Evolutionary conservation across 441 rosid genomes (phyloP).

Genomic region (Eruca vesicaria): DNA sequence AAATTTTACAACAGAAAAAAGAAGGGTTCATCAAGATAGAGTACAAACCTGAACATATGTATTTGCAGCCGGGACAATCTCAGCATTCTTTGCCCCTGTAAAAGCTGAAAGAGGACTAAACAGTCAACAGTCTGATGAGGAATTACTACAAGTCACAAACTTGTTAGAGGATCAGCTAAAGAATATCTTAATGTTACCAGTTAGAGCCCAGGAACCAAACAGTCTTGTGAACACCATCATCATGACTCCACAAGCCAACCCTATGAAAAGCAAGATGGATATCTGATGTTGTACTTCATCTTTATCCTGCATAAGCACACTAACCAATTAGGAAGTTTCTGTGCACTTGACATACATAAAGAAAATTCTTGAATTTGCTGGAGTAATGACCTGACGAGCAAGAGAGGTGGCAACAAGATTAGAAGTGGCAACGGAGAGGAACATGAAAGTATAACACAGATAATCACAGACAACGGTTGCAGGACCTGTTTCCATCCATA

Average conservation of each 20-base stretch:
- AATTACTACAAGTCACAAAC: constrained; percentile 1
- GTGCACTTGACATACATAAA: background rate
- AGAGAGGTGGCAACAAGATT: constrained; percentile 91
- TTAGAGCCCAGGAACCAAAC: constrained; percentile 53
- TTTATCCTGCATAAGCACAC: constrained; percentile 45
- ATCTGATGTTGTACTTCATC: constrained; percentile 66
- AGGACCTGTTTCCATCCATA: constrained; percentile 62
- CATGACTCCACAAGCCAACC: constrained; percentile 49
- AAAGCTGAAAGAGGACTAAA: constrained; percentile 48
- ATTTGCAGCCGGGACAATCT: constrained; percentile 62
- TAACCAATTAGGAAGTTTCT: constrained; percentile 10
- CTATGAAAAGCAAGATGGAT: constrained; percentile 60
- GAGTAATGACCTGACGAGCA: constrained; percentile 44
- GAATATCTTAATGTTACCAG: constrained; percentile 43
- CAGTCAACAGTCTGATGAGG: background rate
- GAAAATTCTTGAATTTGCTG: background rate
- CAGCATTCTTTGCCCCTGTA: constrained; percentile 53
- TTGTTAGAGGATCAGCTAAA: background rate
- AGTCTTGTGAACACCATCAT: constrained; percentile 55
- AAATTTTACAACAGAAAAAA: background rate
- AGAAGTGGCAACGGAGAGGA: constrained; percentile 86
- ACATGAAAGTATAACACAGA: constrained; percentile 73
- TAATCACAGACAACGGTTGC: constrained; percentile 82
- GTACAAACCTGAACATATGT: constrained; percentile 57
- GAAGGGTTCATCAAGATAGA: constrained; percentile 1